These are phyloP conservation scores for Kingdonia uniflora DNA, from an alignment of 164 flowering plant genomes.

Conservation along the genomic window DNA sequence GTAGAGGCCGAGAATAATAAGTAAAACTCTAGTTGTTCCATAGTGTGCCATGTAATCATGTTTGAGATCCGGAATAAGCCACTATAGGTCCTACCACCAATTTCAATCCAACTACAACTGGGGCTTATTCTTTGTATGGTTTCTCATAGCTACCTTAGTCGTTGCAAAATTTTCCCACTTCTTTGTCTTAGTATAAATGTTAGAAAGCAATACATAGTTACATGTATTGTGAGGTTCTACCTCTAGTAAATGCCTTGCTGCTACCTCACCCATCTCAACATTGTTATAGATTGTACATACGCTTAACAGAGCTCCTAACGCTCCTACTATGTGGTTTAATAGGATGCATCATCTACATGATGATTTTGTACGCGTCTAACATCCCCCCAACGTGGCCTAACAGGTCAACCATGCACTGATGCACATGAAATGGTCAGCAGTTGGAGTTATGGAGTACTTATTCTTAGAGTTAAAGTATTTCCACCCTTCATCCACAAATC, in stretches of 20 bases:
- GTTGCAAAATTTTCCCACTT: slow-evolving; percentile 12
- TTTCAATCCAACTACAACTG: too few species aligned
- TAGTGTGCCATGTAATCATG: too few species aligned
- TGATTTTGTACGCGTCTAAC: slow-evolving; percentile 12
- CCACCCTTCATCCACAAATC: slow-evolving; percentile 15
- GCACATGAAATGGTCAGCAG: slow-evolving; percentile 20
- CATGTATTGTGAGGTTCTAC: slow-evolving; percentile 18
- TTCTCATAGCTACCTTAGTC: slow-evolving; percentile 14
- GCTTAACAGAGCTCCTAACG: slow-evolving; percentile 18
- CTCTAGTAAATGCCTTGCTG: slow-evolving; percentile 12
- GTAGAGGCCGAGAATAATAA: too few species aligned
- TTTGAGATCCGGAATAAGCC: too few species aligned
- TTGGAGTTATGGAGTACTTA: slow-evolving; percentile 15
- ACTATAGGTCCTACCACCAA: too few species aligned
- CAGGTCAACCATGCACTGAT: slow-evolving; percentile 17
- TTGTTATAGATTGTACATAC: slow-evolving; percentile 13
- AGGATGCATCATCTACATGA: slow-evolving; percentile 9
- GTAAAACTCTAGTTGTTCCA: too few species aligned
- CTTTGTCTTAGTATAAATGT: slow-evolving; percentile 15
- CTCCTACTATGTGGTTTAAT: slow-evolving; percentile 18
- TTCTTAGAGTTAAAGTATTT: slow-evolving; percentile 9
- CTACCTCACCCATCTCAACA: slow-evolving; percentile 15
- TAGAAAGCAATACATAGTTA: slow-evolving; percentile 16
- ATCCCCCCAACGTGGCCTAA: slow-evolving; percentile 16
- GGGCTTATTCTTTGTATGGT: slow-evolving; percentile 8